phyloP scores from a whole-genome alignment of 2,329 filamentous ascomycete species.

The Phoma sp. region DNA sequence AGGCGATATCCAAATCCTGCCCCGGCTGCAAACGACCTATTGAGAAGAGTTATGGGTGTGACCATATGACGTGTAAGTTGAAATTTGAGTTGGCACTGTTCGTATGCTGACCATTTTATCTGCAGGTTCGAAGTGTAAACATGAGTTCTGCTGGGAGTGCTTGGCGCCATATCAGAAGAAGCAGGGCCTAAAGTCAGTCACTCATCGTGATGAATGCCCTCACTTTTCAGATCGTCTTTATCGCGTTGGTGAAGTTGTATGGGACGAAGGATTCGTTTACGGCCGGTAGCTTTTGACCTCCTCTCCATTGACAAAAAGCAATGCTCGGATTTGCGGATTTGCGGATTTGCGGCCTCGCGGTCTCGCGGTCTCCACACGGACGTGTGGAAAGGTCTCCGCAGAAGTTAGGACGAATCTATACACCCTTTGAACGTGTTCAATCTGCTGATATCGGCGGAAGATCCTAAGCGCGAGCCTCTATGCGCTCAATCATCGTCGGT shows the following conservation, averaged over 20 bases:
- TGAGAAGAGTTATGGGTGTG: constrained; percentile 52
- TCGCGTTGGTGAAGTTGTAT: not conserved
- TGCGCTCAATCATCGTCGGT: not conserved
- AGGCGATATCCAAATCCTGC: constrained; percentile 47
- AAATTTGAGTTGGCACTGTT: not conserved
- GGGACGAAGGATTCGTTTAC: not conserved
- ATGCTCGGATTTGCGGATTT: too few species aligned
- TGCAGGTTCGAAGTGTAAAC: constrained; percentile 45
- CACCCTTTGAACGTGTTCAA: not conserved
- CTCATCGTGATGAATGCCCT: not conserved
- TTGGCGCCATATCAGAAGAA: constrained; percentile 32
- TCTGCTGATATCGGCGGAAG: too few species aligned
- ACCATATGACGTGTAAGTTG: constrained; percentile 49
- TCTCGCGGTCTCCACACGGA: too few species aligned
- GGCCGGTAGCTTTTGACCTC: not conserved
- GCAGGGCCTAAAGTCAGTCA: not conserved
- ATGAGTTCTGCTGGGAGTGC: constrained; percentile 53
- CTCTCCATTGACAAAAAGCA: too few species aligned
- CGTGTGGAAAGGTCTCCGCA: too few species aligned
- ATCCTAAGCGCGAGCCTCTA: too few species aligned
- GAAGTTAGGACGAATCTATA: not conserved
- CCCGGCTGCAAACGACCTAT: constrained; percentile 51
- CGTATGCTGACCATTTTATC: not conserved
- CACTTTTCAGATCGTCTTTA: not conserved
- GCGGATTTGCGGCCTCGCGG: not conserved